Evolutionary conservation across 192 early-diverging fungal species (phyloP), one percentile per base, ranked within the genome.

Genomic region (Thamnidium elegans): DNA sequence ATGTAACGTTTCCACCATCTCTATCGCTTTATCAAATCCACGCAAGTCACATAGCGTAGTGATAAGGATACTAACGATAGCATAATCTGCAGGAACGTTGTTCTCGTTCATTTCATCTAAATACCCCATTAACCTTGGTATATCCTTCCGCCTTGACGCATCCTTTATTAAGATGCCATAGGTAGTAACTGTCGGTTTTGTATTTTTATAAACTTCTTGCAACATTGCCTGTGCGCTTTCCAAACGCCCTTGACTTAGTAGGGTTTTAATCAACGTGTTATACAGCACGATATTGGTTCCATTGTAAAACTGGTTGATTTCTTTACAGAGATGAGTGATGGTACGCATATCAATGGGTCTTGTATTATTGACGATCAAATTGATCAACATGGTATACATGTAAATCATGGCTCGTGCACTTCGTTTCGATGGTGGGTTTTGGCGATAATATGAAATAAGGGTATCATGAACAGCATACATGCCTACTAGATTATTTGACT

Each of bases 381-480:
- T 42, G 15, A 64, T 64, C 23, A 64, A 15, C 63, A 64, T 64
- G 10, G 63, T 64, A 30, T 64, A 64, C 51, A 54, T 54, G 23
- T 64, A 64, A 42, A 42, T 36, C 51, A 64, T 39, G 2, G 14
- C 15, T 20, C 51, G 17, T 14, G 31, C 17, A 4, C 21, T 42
- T 53, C 42, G 34, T 14, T 23, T 19, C 2, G 51, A 54, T 13
- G 51, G 51, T 43, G 34, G 36, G 10, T 44, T 13, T 15, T 17
- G 23, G 19, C 52, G 52, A 32, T 44, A 64, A 23, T 54, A 45
- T 17, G 50, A 39, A 42, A 54, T 53, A 39, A 54, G 21, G 32
- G 39, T 52, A 54, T 64, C 51, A 26, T 44, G 63, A 6, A 64
- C 8, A 10, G 42, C 39, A 53, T 54, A 55, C 63, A 64, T 64